These are phyloP conservation scores for Hemileccinum impolitum DNA, from an alignment of 768 basidiomycete species.

Conservation along the genomic window DNA sequence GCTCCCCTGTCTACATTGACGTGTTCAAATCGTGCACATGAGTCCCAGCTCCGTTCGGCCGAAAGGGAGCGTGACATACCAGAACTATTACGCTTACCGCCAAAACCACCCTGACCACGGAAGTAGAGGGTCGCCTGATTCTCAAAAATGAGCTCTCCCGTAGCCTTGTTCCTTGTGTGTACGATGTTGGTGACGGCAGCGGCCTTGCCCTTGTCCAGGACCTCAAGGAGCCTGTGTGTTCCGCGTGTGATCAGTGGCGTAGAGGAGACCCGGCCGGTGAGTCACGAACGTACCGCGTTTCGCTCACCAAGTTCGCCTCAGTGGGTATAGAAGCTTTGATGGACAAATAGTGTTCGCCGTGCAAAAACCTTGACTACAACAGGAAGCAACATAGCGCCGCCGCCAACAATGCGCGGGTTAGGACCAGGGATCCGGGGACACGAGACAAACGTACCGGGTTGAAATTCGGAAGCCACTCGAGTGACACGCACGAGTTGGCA, in stretches of 20 bases:
- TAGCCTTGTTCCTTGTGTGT: slow-evolving; percentile 74
- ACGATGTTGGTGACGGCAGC: slow-evolving; percentile 81
- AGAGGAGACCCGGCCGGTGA: slow-evolving; percentile 11
- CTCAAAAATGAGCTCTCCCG: slow-evolving; percentile 83
- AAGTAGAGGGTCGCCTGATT: slow-evolving; percentile 91
- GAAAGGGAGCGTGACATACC: slow-evolving; percentile 44
- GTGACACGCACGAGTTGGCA: slow-evolving; percentile 59
- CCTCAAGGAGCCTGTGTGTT: slow-evolving; percentile 63
- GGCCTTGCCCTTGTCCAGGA: slow-evolving; percentile 89
- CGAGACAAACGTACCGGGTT: slow-evolving; percentile 66
- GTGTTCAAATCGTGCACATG: background rate
- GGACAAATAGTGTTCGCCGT: slow-evolving; percentile 93
- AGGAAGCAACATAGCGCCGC: background rate
- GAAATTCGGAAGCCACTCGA: slow-evolving; percentile 93
- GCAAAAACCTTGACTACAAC: slow-evolving; percentile 85
- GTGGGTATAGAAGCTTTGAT: slow-evolving; percentile 88
- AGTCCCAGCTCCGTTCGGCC: background rate
- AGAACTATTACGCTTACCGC: slow-evolving; percentile 79
- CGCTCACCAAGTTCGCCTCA: slow-evolving; percentile 71
- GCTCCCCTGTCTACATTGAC: slow-evolving; percentile 73
- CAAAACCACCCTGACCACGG: slow-evolving; percentile 94
- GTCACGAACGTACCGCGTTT: slow-evolving; percentile 50
- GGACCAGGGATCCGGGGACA: background rate
- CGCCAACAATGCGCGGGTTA: slow-evolving; percentile 2
- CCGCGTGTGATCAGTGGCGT: slow-evolving; percentile 4